A percentile compares a stretch with the other conserved stretches of the same genome.
phyloP scores from a whole-genome alignment of 768 basidiomycete genomes.

The Tubosaeta sp. region DNA sequence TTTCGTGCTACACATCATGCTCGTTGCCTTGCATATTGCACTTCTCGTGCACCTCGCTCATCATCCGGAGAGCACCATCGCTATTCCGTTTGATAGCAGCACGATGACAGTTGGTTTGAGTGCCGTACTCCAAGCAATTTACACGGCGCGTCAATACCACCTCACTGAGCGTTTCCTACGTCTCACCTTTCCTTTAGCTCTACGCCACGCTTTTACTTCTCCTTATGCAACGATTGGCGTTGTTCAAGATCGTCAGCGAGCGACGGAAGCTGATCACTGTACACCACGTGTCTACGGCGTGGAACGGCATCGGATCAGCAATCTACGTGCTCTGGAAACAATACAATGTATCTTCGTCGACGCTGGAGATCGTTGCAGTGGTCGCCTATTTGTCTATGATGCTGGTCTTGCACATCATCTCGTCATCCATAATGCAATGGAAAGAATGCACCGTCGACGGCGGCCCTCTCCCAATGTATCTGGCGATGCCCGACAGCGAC shows the following conservation, averaged over 20 bases:
- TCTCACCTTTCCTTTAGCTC: background rate
- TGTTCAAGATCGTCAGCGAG: background rate
- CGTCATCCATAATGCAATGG: background rate
- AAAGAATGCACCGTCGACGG: background rate
- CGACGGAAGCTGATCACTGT: background rate
- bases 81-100: background rate
- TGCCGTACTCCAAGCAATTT: background rate
- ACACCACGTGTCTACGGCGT: background rate
- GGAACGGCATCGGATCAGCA: background rate
- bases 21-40: background rate
- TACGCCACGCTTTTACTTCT: background rate
- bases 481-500: background rate
- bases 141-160: background rate
- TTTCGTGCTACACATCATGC: background rate
- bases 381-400: background rate
- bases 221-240: background rate
- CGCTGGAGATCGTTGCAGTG: background rate
- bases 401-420: background rate
- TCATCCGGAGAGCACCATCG: background rate
- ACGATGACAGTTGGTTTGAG: background rate
- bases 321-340: background rate
- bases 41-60: background rate
- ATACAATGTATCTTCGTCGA: background rate
- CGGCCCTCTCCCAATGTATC: background rate
- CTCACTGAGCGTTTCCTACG: no score